phyloP scores from a whole-genome alignment of 2,329 filamentous ascomycete species.

The Apiospora hydei region DNA sequence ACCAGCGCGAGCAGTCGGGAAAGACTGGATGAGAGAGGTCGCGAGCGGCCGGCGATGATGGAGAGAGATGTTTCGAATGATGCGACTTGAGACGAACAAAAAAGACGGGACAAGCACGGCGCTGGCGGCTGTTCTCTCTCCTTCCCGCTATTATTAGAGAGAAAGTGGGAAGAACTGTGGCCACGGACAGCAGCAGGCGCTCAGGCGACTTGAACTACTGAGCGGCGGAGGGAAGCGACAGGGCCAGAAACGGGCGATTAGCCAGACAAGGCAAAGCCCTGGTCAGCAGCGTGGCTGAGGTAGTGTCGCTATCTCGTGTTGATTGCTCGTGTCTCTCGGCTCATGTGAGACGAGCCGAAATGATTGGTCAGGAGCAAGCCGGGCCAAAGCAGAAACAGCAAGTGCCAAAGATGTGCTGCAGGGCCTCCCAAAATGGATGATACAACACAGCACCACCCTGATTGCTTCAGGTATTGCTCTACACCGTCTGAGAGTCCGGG shows the following conservation, averaged over 20 bases:
- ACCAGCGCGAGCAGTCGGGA: conserved; percentile 21
- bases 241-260: conserved; percentile 23
- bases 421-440: conserved; percentile 1
- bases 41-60: conserved; percentile 28
- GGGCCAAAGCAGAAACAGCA: conserved; percentile 13
- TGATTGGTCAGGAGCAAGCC: conserved; percentile 26
- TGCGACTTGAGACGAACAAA: conserved; percentile 34
- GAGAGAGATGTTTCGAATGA: conserved; percentile 38
- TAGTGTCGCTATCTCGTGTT: conserved; percentile 27
- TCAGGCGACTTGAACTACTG: conserved; percentile 12
- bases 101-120: conserved; percentile 31
- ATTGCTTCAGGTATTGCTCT: neutral
- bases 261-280: conserved; percentile 21
- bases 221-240: conserved; percentile 11
- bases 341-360: conserved; percentile 24
- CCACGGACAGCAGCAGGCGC: conserved; percentile 1
- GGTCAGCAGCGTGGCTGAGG: conserved; percentile 30
- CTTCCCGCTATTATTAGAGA: conserved; percentile 16
- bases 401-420: conserved; percentile 9
- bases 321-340: conserved; percentile 25
- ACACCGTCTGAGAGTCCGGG: neutral
- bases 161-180: conserved; percentile 15
- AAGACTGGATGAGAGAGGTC: conserved; percentile 34
- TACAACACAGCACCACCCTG: neutral
- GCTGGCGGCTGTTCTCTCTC: conserved; percentile 10